Evolutionary conservation across 495 filamentous ascomycete genomes (phyloP).

Genomic region (Staphylotrichum longicolle): DNA sequence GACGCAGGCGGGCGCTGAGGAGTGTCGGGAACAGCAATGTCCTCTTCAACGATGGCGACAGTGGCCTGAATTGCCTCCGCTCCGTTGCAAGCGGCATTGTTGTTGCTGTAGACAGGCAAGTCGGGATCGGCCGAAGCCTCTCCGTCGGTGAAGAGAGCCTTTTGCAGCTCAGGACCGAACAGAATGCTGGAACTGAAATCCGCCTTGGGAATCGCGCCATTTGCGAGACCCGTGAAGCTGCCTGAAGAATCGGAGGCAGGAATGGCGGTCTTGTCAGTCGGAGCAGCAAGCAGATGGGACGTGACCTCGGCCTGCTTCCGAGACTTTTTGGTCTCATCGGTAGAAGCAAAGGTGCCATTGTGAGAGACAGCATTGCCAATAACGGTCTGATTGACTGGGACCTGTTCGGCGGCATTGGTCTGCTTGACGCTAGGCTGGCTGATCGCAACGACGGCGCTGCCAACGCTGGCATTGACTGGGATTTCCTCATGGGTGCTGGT

Average conservation of each 20-base stretch:
- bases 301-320: neutral
- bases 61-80: neutral
- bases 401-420: no score
- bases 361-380: neutral
- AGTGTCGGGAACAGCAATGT: neutral
- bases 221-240: neutral
- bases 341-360: neutral
- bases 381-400: neutral
- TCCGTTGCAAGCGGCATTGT: neutral
- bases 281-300: no score
- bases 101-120: neutral
- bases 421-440: no score
- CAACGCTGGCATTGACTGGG: neutral
- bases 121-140: slow-evolving; percentile 7
- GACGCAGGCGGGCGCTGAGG: neutral
- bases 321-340: neutral
- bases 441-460: neutral
- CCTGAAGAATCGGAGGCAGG: neutral
- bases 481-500: slow-evolving; percentile 11
- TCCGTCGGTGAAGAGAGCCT: slow-evolving; percentile 12
- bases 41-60: neutral
- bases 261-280: neutral
- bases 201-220: slow-evolving; percentile 1
- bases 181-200: neutral
- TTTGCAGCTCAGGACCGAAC: slow-evolving; percentile 8